Evolutionary conservation across 176 grass and related monocot species (phyloP), one percentile per base, ranked within the genome.

Genomic region (Microstegium vimineum): DNA sequence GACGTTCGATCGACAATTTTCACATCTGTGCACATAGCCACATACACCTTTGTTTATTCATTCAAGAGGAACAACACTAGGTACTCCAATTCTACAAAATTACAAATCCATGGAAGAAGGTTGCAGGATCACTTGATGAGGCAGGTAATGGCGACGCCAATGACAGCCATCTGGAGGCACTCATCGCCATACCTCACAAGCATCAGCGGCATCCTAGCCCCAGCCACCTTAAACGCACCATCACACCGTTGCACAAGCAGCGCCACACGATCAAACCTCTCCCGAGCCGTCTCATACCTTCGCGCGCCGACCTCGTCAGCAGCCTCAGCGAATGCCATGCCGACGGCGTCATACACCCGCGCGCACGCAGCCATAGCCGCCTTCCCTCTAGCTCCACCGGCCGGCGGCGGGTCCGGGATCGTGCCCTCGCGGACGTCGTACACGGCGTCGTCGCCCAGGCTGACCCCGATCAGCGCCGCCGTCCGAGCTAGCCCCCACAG

Each of bases 381-480:
- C 68, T 75, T 40, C 23, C 20, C 76, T 47, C 42, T 57, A 6
- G 26, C 61, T 38, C 68, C 65, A 31, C 65, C 30, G 1, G 34
- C 26, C 27, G 74, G 57, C 77, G 82, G 14, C 32, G 84, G 71
- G 11, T 12, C 27, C 56, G 28, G 80, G 85, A 86, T 30, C 77
- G 71, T 67, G 60, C 69, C 84, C 25, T 82, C 5, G 31, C 14
- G 28, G 46, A 90, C 47, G 59, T 78, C 87, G 77, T 35, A 89
- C 52, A 31, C 66, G 71, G 82, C 87, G 82, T 83, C 81, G 66
- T 72, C 77, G 63, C 6, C 47, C 23, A 89, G 76, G 82, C 32
- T 85, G 32, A 89, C 78, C 77, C 87, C 82, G 87, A 85, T 42
- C 41, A 89, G 82, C 63, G 77, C 82, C 1, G 82, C 87, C 17